phyloP scores from a whole-genome alignment of 2,329 filamentous ascomycete species.

The Xylariaceae sp. region DNA sequence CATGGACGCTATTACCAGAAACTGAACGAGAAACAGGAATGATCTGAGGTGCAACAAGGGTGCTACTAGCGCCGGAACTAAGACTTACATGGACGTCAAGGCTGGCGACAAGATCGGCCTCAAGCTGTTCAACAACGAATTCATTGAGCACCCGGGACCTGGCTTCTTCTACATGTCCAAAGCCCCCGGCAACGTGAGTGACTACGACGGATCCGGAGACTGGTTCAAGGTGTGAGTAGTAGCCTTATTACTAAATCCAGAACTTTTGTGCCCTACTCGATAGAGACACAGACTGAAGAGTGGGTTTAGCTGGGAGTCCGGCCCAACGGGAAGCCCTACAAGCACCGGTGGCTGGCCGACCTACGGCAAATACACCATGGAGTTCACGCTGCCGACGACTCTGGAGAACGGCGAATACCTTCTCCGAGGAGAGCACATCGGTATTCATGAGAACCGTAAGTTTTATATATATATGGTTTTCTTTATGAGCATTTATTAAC shows the following conservation, averaged over 20 bases:
- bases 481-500: constrained; percentile 15
- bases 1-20: not conserved
- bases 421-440: constrained; percentile 54
- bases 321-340: constrained; percentile 39
- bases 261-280: not conserved
- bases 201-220: constrained; percentile 54
- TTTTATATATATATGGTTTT: not conserved
- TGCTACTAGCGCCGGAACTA: constrained; percentile 45
- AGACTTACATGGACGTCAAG: constrained; percentile 51
- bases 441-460: constrained; percentile 48
- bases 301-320: constrained; percentile 37
- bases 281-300: not conserved
- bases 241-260: not conserved
- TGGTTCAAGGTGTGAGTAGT: constrained; percentile 49
- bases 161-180: constrained; percentile 52
- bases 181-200: constrained; percentile 50
- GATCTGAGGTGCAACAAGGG: constrained; percentile 54
- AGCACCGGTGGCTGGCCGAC: constrained; percentile 39
- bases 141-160: constrained; percentile 55
- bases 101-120: constrained; percentile 57
- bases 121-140: constrained; percentile 57
- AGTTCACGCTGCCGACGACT: constrained; percentile 51
- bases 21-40: constrained; percentile 27
- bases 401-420: constrained; percentile 53
- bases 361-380: constrained; percentile 50